phyloP scores from a whole-genome alignment of 2,329 filamentous ascomycete species.

The Chlorencoelia australis region DNA sequence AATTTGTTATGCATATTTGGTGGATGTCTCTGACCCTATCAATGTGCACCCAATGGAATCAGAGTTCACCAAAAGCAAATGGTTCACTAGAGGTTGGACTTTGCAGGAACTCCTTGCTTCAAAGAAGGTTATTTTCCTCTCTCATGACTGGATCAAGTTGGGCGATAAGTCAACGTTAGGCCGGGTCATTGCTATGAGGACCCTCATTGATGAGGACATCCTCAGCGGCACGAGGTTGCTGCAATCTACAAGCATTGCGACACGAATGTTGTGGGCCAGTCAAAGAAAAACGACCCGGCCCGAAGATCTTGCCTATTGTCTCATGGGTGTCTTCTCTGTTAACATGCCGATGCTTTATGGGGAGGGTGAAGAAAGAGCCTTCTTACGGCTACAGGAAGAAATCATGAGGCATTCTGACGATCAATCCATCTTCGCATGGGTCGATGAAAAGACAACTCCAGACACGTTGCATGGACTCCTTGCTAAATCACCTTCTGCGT shows the following conservation, averaged over 20 bases:
- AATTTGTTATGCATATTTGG: slow-evolving; percentile 13
- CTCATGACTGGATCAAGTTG: not conserved
- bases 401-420: not conserved
- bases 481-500: not conserved
- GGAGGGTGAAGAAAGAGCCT: slow-evolving; percentile 17
- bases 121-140: not conserved
- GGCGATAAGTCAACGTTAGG: not conserved
- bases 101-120: slow-evolving; percentile 23
- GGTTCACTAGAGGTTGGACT: slow-evolving; percentile 26
- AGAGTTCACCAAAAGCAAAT: slow-evolving; percentile 11
- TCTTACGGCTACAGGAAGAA: not conserved
- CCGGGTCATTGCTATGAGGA: not conserved
- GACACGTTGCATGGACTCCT: not conserved
- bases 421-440: not conserved
- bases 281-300: slow-evolving; percentile 25
- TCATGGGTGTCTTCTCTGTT: slow-evolving; percentile 34
- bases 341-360: slow-evolving; percentile 36
- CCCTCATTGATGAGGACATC: not conserved
- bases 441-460: no score
- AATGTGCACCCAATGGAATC: not conserved
- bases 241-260: not conserved
- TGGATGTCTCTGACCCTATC: slow-evolving; percentile 8
- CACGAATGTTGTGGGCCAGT: slow-evolving; percentile 29
- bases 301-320: slow-evolving; percentile 34
- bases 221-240: no score